Conservation (phyloP, 495 filamentous ascomycete species). For the Penicillium antarcticum region DNA sequence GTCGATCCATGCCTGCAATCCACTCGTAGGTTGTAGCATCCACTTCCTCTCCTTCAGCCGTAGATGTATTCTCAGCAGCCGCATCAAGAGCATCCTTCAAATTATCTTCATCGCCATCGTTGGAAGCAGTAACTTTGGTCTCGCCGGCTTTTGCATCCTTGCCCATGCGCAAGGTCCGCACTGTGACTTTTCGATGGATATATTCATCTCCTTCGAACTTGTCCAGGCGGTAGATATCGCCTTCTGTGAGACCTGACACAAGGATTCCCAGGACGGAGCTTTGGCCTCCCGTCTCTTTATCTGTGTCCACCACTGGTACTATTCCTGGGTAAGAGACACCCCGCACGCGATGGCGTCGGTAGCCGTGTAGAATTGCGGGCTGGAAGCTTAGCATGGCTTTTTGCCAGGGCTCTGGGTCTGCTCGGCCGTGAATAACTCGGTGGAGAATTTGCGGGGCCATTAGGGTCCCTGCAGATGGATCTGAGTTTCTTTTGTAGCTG, state of each 20-base stretch:
- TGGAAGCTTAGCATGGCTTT: slow-evolving; percentile 57
- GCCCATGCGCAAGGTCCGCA: slow-evolving; percentile 46
- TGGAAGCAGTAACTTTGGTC: slow-evolving; percentile 4
- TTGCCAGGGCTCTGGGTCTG: slow-evolving; percentile 45
- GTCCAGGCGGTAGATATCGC: slow-evolving; percentile 74
- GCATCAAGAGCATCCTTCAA: slow-evolving; percentile 32
- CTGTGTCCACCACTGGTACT: slow-evolving; percentile 29
- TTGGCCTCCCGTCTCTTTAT: not conserved
- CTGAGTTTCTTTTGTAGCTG: not conserved
- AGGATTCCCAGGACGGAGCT: slow-evolving; percentile 71
- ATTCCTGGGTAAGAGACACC: slow-evolving; percentile 85
- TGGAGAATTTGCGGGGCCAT: slow-evolving; percentile 83
- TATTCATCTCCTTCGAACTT: slow-evolving; percentile 81
- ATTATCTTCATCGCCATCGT: slow-evolving; percentile 4
- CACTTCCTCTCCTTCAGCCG: slow-evolving; percentile 48
- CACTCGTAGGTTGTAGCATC: slow-evolving; percentile 79
- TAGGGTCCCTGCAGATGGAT: slow-evolving; percentile 38
- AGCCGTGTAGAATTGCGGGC: slow-evolving; percentile 72
- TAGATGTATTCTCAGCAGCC: slow-evolving; percentile 16
- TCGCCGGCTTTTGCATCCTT: slow-evolving; percentile 18
- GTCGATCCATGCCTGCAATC: slow-evolving; percentile 32
- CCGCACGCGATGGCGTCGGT: slow-evolving; percentile 64
- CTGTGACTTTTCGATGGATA: slow-evolving; percentile 55
- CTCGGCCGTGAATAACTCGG: slow-evolving; percentile 70
- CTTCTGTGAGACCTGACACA: slow-evolving; percentile 74